Percentiles rank a stretch among this genome's conserved stretches.
phyloP scores from a whole-genome alignment of 2,329 filamentous ascomycete genomes.

The Cladosporium austrohemisphaericum region DNA sequence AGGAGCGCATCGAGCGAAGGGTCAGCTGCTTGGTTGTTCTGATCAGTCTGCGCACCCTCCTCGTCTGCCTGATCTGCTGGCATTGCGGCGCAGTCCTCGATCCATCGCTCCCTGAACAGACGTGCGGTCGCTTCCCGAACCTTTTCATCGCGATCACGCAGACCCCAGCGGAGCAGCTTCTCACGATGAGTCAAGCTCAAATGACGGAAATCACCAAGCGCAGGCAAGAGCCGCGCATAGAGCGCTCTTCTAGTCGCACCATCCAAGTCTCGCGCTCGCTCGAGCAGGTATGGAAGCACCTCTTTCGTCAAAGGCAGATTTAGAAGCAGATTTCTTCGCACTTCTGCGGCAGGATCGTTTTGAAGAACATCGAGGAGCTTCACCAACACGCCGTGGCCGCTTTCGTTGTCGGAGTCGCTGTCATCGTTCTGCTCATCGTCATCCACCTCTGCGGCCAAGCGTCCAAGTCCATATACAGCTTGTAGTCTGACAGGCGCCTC shows the following conservation, averaged over 20 bases:
- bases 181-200: constrained; percentile 91
- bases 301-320: constrained; percentile 83
- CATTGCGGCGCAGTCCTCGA: constrained; percentile 82
- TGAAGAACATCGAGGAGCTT: constrained; percentile 85
- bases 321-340: constrained; percentile 78
- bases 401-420: constrained; percentile 64
- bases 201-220: constrained; percentile 89
- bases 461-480: constrained; percentile 83
- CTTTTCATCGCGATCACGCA: constrained; percentile 89
- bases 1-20: constrained; percentile 79
- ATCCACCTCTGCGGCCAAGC: constrained; percentile 69
- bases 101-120: constrained; percentile 93
- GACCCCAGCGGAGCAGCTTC: constrained; percentile 89
- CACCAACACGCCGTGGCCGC: constrained; percentile 66
- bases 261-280: constrained; percentile 86
- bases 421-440: constrained; percentile 61
- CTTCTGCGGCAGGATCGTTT: constrained; percentile 91
- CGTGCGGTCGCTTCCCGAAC: constrained; percentile 88
- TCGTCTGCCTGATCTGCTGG: constrained; percentile 53
- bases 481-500: constrained; percentile 89
- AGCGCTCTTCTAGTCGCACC: constrained; percentile 76
- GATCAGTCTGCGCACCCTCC: constrained; percentile 47
- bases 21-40: constrained; percentile 50
- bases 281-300: constrained; percentile 81
- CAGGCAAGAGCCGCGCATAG: constrained; percentile 81